These are phyloP conservation scores for Melanomma pulvis-pyrius DNA, from an alignment of 495 filamentous ascomycete species.

Conservation along the genomic window DNA sequence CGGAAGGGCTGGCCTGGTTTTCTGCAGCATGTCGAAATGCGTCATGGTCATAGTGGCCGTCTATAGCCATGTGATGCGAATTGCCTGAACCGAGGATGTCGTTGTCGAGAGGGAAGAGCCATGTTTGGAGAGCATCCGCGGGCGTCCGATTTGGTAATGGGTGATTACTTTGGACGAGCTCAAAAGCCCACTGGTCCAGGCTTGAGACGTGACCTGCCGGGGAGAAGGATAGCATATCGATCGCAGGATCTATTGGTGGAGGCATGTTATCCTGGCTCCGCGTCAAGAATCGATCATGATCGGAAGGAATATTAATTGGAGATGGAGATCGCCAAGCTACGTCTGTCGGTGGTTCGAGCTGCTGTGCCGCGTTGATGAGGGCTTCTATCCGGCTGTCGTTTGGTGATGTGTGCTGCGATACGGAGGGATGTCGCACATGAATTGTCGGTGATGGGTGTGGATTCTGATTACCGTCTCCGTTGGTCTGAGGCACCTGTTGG, in stretches of 20 bases:
- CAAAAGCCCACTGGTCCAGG: constrained; percentile 36
- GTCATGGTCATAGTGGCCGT: constrained; percentile 31
- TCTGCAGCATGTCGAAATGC: constrained; percentile 41
- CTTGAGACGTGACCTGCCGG: constrained; percentile 33
- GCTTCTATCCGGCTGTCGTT: constrained; percentile 35
- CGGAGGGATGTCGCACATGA: constrained; percentile 20
- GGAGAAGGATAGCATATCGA: constrained; percentile 37
- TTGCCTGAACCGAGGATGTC: constrained; percentile 19
- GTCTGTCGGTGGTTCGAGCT: constrained; percentile 24
- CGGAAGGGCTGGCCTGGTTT: constrained; percentile 34
- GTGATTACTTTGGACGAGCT: constrained; percentile 36
- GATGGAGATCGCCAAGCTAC: constrained; percentile 34
- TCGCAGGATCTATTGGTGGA: constrained; percentile 34
- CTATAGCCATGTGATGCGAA: constrained; percentile 33
- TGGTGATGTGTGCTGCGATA: constrained; percentile 23
- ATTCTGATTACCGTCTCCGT: constrained; percentile 16
- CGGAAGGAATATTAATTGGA: constrained; percentile 27
- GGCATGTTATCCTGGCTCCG: constrained; percentile 31
- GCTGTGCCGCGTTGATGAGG: constrained; percentile 33
- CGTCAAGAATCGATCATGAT: constrained; percentile 31
- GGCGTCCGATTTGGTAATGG: constrained; percentile 33
- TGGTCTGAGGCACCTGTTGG: constrained; percentile 20
- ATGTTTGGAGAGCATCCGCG: constrained; percentile 35
- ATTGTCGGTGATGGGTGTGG: constrained; percentile 14
- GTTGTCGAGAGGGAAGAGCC: constrained; percentile 32